These are phyloP conservation scores for Fusarium begoniae DNA, from an alignment of 2,329 filamentous ascomycete genomes.

Conservation along the genomic window DNA sequence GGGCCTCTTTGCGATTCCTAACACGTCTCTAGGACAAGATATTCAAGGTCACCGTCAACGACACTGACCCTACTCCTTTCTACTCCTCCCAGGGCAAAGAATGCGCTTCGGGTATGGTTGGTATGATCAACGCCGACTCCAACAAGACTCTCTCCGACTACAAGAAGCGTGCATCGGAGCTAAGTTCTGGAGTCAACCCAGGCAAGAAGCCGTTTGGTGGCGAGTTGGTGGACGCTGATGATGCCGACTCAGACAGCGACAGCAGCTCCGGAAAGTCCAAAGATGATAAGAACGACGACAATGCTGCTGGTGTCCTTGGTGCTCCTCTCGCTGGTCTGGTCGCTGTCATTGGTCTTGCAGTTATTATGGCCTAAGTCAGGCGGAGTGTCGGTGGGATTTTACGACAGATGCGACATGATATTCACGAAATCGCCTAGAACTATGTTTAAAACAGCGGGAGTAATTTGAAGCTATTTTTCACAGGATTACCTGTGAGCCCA, in stretches of 20 bases:
- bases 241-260: slow-evolving; percentile 13
- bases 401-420: slow-evolving; percentile 24
- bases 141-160: slow-evolving; percentile 47
- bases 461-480: slow-evolving; percentile 3
- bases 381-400: neutral
- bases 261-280: slow-evolving; percentile 18
- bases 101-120: slow-evolving; percentile 52
- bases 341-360: slow-evolving; percentile 25
- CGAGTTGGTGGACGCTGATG: slow-evolving; percentile 39
- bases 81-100: slow-evolving; percentile 53
- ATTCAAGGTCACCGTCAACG: slow-evolving; percentile 48
- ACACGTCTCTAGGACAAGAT: slow-evolving; percentile 44
- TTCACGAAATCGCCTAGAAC: slow-evolving; percentile 11
- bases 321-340: slow-evolving; percentile 31
- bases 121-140: slow-evolving; percentile 48
- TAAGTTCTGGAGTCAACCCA: slow-evolving; percentile 43
- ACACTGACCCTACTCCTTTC: slow-evolving; percentile 48
- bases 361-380: slow-evolving; percentile 26
- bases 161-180: slow-evolving; percentile 41
- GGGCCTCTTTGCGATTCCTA: neutral
- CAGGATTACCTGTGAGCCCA: neutral
- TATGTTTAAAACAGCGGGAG: slow-evolving; percentile 1
- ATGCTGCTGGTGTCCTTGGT: slow-evolving; percentile 22
- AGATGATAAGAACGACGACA: slow-evolving; percentile 18
- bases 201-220: slow-evolving; percentile 43